Conservation (phyloP, 176 grass and related monocot genomes). For the Bolboschoenus planiculmis region DNA sequence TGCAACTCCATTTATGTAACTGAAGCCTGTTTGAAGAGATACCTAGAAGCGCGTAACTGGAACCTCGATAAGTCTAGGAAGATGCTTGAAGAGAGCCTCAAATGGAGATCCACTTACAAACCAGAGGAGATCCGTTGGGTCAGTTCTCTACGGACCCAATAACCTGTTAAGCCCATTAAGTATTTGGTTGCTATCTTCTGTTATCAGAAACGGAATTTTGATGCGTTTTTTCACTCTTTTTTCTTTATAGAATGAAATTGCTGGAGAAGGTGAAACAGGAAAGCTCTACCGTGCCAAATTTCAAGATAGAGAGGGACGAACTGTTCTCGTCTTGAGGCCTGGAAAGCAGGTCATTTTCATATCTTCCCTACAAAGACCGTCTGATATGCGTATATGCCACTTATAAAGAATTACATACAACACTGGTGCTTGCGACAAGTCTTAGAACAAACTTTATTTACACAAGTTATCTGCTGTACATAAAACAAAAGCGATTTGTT, state of each 20-base stretch:
- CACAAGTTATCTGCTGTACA: neutral
- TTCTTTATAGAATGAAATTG: constrained; percentile 51
- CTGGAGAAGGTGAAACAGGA: constrained; percentile 68
- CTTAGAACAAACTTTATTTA: neutral
- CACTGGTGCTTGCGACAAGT: neutral
- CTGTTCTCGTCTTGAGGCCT: constrained; percentile 62
- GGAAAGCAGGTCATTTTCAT: constrained; percentile 52
- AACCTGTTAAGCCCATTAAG: neutral
- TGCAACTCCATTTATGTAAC: constrained; percentile 37
- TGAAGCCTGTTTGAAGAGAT: constrained; percentile 56
- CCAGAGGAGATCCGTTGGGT: constrained; percentile 84
- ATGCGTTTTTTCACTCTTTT: neutral
- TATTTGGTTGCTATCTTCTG: neutral
- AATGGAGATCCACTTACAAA: constrained; percentile 65
- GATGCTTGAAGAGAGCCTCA: constrained; percentile 79
- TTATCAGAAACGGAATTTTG: neutral
- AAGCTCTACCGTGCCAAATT: constrained; percentile 75
- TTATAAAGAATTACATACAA: neutral
- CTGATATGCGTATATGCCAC: neutral
- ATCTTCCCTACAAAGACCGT: neutral
- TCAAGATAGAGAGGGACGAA: constrained; percentile 58
- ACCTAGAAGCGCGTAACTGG: constrained; percentile 67
- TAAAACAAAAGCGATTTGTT: neutral
- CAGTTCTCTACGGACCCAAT: constrained; percentile 13
- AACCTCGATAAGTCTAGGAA: constrained; percentile 63